Evolutionary conservation across 2,329 filamentous ascomycete species (phyloP).

Genomic region (Chaetomium globosum): DNA sequence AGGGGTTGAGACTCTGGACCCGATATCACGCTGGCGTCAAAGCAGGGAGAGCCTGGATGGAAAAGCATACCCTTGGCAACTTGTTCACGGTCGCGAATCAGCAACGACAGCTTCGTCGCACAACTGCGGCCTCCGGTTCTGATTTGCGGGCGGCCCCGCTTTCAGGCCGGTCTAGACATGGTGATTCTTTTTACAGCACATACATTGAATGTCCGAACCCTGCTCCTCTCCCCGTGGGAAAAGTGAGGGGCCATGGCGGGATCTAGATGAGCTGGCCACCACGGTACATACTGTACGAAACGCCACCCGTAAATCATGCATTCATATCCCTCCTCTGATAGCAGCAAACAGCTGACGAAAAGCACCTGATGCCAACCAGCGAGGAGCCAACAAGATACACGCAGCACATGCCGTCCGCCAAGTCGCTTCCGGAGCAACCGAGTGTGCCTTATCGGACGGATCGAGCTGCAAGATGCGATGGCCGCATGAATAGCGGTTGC

Average conservation of each 20-base stretch:
- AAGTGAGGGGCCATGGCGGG: background rate
- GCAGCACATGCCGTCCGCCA: slow-evolving; percentile 11
- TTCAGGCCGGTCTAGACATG: slow-evolving; percentile 15
- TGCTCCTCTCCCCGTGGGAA: background rate
- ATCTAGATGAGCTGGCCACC: slow-evolving; percentile 6
- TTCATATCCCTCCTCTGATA: background rate
- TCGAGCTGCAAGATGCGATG: slow-evolving; percentile 15
- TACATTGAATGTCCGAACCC: background rate
- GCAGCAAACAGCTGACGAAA: background rate
- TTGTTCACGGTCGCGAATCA: slow-evolving; percentile 15
- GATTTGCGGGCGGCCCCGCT: slow-evolving; percentile 15
- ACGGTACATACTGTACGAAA: background rate
- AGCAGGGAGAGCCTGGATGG: background rate
- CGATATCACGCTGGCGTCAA: background rate
- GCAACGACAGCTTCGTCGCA: background rate
- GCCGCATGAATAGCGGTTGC: background rate
- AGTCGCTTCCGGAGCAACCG: slow-evolving; percentile 9
- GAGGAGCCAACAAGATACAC: background rate
- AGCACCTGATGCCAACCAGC: background rate
- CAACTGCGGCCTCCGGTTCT: background rate
- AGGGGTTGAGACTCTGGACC: slow-evolving; percentile 3
- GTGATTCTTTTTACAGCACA: background rate
- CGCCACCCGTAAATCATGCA: background rate
- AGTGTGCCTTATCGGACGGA: slow-evolving; percentile 14
- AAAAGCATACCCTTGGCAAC: background rate